Percentiles rank a stretch among this genome's conserved stretches.
Evolutionary conservation across 768 basidiomycete genomes (phyloP).

Genomic region (Russula vinacea): DNA sequence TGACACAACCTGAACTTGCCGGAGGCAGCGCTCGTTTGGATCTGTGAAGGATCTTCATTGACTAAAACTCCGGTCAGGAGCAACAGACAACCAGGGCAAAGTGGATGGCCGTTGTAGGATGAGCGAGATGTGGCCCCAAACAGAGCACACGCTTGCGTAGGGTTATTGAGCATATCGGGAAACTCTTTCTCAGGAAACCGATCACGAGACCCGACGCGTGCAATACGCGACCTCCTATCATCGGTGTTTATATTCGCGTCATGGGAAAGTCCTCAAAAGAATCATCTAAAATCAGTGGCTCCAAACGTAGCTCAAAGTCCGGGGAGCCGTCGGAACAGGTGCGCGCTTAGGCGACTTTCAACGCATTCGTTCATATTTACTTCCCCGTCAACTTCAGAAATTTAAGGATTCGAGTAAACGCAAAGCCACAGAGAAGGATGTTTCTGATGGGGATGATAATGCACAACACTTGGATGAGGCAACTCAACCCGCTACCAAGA

Average conservation of each 20-base stretch:
- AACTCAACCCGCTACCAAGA: not conserved
- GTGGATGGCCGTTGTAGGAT: conserved; percentile 11
- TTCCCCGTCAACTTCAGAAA: conserved; percentile 6
- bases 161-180: conserved; percentile 1
- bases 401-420: conserved; percentile 5
- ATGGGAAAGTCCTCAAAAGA: conserved; percentile 1
- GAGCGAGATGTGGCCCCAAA: conserved; percentile 15
- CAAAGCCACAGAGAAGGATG: conserved; percentile 4
- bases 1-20: conserved; percentile 45
- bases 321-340: conserved; percentile 11
- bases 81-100: not conserved
- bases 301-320: not conserved
- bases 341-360: not conserved
- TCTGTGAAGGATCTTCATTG: conserved; percentile 87
- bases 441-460: conserved; percentile 3
- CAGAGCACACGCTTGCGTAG: conserved; percentile 22
- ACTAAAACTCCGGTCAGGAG: conserved; percentile 50
- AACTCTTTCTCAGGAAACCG: conserved; percentile 11
- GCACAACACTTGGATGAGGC: not conserved
- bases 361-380: not conserved
- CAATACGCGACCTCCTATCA: not conserved
- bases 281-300: not conserved
- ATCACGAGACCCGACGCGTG: conserved; percentile 14
- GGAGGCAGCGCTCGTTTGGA: conserved; percentile 78
- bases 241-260: not conserved